Evolutionary conservation across 768 basidiomycete genomes (phyloP).

Genomic region (Lactifluus piperatus): DNA sequence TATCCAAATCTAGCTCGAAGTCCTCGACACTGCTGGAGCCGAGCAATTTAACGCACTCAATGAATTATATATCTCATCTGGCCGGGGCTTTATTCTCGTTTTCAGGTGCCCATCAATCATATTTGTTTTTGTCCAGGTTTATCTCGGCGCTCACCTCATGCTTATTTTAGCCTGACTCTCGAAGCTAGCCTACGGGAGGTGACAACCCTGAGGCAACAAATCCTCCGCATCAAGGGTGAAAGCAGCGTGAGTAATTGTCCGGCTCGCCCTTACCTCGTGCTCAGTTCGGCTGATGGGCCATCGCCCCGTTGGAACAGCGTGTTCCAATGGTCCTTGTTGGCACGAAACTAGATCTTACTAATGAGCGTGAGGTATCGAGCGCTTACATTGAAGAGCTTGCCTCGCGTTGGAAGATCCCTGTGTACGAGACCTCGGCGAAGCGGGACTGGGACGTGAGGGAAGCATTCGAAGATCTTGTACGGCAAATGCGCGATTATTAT

Average conservation of each 20-base stretch:
- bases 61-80: constrained; percentile 75
- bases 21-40: constrained; percentile 78
- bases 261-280: not conserved
- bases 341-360: constrained; percentile 73
- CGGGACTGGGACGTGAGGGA: constrained; percentile 72
- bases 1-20: constrained; percentile 48
- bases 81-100: constrained; percentile 73
- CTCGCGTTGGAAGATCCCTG: constrained; percentile 58
- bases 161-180: constrained; percentile 54
- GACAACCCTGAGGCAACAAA: constrained; percentile 72
- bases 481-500: constrained; percentile 63
- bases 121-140: not conserved
- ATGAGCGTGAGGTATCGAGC: constrained; percentile 70
- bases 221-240: constrained; percentile 68
- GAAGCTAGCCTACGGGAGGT: constrained; percentile 76
- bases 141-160: not conserved
- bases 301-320: constrained; percentile 29
- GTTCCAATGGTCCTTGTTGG: constrained; percentile 83
- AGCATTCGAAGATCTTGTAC: constrained; percentile 68
- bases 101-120: constrained; percentile 46
- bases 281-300: not conserved
- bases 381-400: constrained; percentile 56
- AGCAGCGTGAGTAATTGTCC: constrained; percentile 38
- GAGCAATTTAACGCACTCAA: constrained; percentile 78
- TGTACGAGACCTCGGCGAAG: constrained; percentile 87